A percentile compares a stretch with the other conserved stretches of the same genome.
phyloP scores from a whole-genome alignment of 2,329 filamentous ascomycete genomes.

The Tolypocladium guangdongense region DNA sequence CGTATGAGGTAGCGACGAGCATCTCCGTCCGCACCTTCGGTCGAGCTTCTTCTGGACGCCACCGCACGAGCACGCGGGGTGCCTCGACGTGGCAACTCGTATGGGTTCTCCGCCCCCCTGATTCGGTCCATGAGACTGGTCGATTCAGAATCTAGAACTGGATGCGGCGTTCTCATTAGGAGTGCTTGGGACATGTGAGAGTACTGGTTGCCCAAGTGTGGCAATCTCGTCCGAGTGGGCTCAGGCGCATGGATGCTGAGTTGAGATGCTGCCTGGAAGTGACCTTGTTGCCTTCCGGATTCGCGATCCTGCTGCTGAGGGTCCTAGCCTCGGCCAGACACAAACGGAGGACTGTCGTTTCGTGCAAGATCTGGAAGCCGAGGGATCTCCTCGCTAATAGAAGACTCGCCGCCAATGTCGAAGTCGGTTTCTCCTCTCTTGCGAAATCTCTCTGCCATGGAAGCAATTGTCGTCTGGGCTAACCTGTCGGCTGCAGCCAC shows the following conservation, averaged over 20 bases:
- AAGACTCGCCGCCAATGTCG: background rate
- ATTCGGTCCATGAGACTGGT: too few relatives aligned
- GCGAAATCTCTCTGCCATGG: background rate
- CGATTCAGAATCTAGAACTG: background rate
- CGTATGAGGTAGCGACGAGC: slow-evolving; percentile 11
- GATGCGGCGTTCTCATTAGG: slow-evolving; percentile 3
- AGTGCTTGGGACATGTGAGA: slow-evolving; percentile 2
- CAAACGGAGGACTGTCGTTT: background rate
- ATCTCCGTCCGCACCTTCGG: slow-evolving; percentile 3
- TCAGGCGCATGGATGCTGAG: background rate
- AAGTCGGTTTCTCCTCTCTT: background rate
- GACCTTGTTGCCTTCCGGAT: background rate
- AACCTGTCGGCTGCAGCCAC: background rate
- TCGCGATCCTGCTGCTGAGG: background rate
- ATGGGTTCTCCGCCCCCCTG: background rate
- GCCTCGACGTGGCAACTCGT: background rate
- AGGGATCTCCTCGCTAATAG: background rate
- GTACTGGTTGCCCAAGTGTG: background rate
- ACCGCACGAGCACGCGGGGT: background rate
- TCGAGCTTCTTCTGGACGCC: background rate
- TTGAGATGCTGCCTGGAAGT: background rate
- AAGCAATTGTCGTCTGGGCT: background rate
- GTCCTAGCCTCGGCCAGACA: background rate
- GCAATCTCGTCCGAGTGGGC: background rate
- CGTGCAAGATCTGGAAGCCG: background rate